These are phyloP conservation scores for Xylaria flabelliformis DNA, from an alignment of 495 filamentous ascomycete species.

Conservation along the genomic window DNA sequence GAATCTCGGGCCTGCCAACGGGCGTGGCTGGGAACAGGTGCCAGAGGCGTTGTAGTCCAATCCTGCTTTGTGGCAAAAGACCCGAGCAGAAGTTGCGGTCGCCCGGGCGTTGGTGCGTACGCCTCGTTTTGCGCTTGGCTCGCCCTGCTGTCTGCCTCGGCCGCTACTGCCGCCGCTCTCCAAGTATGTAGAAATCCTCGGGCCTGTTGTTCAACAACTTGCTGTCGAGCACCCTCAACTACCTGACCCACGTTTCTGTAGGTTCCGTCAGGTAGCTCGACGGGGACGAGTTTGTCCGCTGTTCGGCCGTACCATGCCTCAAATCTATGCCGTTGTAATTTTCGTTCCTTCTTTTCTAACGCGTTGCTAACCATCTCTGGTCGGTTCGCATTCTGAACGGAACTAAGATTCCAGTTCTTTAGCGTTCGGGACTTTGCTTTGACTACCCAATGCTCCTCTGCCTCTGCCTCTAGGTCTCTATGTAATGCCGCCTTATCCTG, in stretches of 20 bases:
- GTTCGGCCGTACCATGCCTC: conserved; percentile 63
- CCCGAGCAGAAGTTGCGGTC: conserved; percentile 38
- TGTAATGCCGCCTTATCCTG: conserved; percentile 30
- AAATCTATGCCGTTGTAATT: conserved; percentile 62
- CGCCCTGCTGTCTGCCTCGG: background rate
- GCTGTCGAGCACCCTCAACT: conserved; percentile 36
- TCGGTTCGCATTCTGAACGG: conserved; percentile 43
- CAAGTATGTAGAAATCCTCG: conserved; percentile 33
- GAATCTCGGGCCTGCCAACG: conserved; percentile 39
- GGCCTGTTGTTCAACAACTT: conserved; percentile 33
- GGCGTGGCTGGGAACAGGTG: conserved; percentile 33
- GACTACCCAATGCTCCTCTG: conserved; percentile 35
- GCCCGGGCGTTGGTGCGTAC: conserved; percentile 39
- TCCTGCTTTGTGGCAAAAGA: conserved; percentile 29
- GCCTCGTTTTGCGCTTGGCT: conserved; percentile 23
- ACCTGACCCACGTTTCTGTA: conserved; percentile 37
- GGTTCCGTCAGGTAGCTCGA: conserved; percentile 34
- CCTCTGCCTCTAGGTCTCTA: conserved; percentile 30
- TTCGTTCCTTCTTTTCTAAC: conserved; percentile 55
- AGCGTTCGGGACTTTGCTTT: conserved; percentile 60
- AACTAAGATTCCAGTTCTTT: conserved; percentile 56
- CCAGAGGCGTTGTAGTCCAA: conserved; percentile 39
- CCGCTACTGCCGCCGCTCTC: conserved; percentile 32
- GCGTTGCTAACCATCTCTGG: conserved; percentile 45
- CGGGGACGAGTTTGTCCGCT: conserved; percentile 44